These are phyloP conservation scores for Hordeum pubiflorum DNA, from an alignment of 202 grass and related monocot species.

Conservation along the genomic window DNA sequence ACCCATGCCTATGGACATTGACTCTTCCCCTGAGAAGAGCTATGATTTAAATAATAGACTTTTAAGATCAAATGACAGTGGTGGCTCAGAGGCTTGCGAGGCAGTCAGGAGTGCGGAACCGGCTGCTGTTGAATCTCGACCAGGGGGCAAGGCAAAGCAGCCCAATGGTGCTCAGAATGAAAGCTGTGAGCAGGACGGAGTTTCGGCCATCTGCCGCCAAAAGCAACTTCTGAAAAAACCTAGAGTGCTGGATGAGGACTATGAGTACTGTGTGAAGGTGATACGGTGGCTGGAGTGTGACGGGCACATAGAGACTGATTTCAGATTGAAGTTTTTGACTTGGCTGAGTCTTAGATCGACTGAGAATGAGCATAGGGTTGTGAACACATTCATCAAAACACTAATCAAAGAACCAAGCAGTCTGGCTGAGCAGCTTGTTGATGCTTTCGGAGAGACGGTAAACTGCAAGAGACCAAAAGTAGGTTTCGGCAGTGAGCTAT, in stretches of 20 bases:
- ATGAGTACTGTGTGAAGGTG: slow-evolving; percentile 87
- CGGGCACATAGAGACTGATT: slow-evolving; percentile 66
- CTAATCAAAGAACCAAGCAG: slow-evolving; percentile 60
- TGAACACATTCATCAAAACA: slow-evolving; percentile 68
- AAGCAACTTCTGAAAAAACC: slow-evolving; percentile 19
- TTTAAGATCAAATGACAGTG: slow-evolving; percentile 60
- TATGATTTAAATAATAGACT: slow-evolving; percentile 43
- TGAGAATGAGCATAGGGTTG: slow-evolving; percentile 63
- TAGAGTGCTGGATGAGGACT: slow-evolving; percentile 57
- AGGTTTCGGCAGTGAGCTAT: slow-evolving; percentile 69
- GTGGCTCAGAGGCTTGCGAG: slow-evolving; percentile 69
- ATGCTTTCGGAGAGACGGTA: slow-evolving; percentile 74
- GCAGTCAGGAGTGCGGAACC: slow-evolving; percentile 35
- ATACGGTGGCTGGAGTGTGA: slow-evolving; percentile 69
- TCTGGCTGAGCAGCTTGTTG: slow-evolving; percentile 76
- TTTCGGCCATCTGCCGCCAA: slow-evolving; percentile 34
- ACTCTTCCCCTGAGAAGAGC: slow-evolving; percentile 41
- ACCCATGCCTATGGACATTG: slow-evolving; percentile 40
- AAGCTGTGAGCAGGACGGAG: slow-evolving; percentile 46
- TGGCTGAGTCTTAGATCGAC: slow-evolving; percentile 86
- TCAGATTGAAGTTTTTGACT: slow-evolving; percentile 95
- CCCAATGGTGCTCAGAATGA: background rate
- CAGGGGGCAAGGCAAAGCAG: slow-evolving; percentile 32
- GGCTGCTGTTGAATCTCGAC: slow-evolving; percentile 52
- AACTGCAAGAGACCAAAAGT: slow-evolving; percentile 57